Percentiles rank a stretch among this genome's conserved stretches.
phyloP scores from a whole-genome alignment of 2,329 filamentous ascomycete genomes.

The Fusarium proliferatum region DNA sequence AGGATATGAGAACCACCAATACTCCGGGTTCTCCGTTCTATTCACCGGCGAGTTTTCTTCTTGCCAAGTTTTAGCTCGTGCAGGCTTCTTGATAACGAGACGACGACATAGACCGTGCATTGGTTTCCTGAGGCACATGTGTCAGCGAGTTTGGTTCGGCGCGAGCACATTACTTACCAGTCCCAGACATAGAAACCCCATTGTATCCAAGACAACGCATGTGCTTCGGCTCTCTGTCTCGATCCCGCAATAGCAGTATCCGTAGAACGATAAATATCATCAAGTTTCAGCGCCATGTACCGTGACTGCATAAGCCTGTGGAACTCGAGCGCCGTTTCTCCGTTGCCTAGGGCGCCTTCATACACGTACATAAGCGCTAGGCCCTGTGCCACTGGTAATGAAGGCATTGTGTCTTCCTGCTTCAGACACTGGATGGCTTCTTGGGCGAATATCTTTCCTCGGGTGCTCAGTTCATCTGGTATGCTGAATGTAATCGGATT shows the following conservation, averaged over 20 bases:
- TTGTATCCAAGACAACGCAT: conserved; percentile 31
- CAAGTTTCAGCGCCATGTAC: conserved; percentile 17
- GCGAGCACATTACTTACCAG: conserved; percentile 5
- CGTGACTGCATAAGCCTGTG: conserved; percentile 27
- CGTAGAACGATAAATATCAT: conserved; percentile 15
- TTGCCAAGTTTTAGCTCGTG: conserved; percentile 14
- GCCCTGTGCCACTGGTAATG: conserved; percentile 14
- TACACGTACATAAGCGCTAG: conserved; percentile 27
- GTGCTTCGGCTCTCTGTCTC: conserved; percentile 19
- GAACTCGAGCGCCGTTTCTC: conserved; percentile 3
- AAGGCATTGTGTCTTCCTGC: conserved; percentile 11
- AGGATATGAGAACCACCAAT: conserved; percentile 34
- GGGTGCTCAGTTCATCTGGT: neutral
- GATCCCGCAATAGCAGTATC: conserved; percentile 23
- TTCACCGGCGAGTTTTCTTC: conserved; percentile 3
- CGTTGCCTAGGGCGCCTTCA: conserved; percentile 19
- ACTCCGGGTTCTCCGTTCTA: conserved; percentile 14
- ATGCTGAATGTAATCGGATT: conserved; percentile 9
- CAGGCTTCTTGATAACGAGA: conserved; percentile 4
- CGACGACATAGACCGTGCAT: conserved; percentile 29
- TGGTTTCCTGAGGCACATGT: conserved; percentile 14
- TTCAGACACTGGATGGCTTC: conserved; percentile 15
- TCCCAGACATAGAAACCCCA: conserved; percentile 35
- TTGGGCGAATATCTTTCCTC: conserved; percentile 18
- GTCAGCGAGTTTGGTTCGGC: neutral